Percentiles rank a stretch among this genome's conserved stretches.
Evolutionary conservation across 495 filamentous ascomycete genomes (phyloP).

Genomic region (Penicillium argentinense): DNA sequence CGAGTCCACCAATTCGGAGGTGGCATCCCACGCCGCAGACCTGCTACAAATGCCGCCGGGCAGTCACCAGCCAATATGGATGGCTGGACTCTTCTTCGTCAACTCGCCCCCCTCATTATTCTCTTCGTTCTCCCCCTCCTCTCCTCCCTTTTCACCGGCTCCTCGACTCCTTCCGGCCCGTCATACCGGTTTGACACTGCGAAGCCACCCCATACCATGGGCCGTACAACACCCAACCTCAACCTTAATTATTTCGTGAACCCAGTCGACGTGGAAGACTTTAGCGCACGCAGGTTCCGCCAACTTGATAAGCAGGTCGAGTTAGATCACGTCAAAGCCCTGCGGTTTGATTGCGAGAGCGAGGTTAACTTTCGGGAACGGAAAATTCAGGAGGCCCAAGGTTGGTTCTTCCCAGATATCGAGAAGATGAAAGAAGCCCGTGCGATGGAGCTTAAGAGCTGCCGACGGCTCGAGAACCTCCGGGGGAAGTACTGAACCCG

Average conservation of each 20-base stretch:
- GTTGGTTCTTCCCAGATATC: constrained; percentile 81
- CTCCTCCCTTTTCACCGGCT: constrained; percentile 72
- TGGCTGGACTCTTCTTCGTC: constrained; percentile 46
- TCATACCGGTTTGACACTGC: constrained; percentile 68
- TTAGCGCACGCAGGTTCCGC: constrained; percentile 60
- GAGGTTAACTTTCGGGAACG: constrained; percentile 63
- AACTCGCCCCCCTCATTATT: constrained; percentile 81
- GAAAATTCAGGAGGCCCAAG: constrained; percentile 76
- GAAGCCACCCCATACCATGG: constrained; percentile 65
- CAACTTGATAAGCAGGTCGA: constrained; percentile 79
- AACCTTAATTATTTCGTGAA: constrained; percentile 83
- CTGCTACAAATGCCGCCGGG: constrained; percentile 58
- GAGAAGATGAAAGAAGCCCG: constrained; percentile 71
- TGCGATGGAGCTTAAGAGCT: constrained; percentile 59
- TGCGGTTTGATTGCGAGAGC: constrained; percentile 68
- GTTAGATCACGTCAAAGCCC: constrained; percentile 60
- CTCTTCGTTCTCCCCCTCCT: constrained; percentile 88
- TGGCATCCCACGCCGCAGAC: constrained; percentile 62
- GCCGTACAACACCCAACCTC: constrained; percentile 66
- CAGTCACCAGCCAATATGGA: constrained; percentile 50
- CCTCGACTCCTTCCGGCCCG: constrained; percentile 59
- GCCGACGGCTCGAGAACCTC: constrained; percentile 50
- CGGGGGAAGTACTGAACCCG: constrained; percentile 29
- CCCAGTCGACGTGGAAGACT: constrained; percentile 71
- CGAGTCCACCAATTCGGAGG: constrained; percentile 88